Conservation (phyloP, 345 rosid genomes). For the Eucalyptus marginata region DNA sequence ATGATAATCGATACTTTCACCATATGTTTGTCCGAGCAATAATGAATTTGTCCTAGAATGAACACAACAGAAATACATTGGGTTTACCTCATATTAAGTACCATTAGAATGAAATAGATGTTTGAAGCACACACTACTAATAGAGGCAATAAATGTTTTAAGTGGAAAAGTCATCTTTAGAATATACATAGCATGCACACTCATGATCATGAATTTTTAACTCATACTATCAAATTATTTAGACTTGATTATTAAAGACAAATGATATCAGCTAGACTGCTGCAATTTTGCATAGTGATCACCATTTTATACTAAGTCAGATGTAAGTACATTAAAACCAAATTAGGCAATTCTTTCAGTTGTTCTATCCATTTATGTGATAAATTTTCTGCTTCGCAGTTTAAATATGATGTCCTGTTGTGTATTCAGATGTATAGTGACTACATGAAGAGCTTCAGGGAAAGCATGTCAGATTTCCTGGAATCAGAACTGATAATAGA, state of each 20-base stretch:
- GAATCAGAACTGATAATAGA: slow-evolving; percentile 52
- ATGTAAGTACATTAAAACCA: background rate
- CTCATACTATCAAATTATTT: background rate
- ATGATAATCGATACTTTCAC: background rate
- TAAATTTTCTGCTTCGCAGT: background rate
- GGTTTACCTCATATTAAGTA: background rate
- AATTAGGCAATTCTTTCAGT: background rate
- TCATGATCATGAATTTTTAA: background rate
- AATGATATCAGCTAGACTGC: background rate
- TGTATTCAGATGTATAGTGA: slow-evolving; percentile 55
- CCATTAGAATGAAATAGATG: background rate
- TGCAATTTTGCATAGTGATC: background rate
- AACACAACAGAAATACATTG: background rate
- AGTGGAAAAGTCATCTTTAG: background rate
- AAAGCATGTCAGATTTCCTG: slow-evolving; percentile 49
- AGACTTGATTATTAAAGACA: background rate
- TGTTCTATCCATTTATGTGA: background rate
- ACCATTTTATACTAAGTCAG: background rate
- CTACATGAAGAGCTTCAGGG: slow-evolving; percentile 72
- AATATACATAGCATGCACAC: background rate
- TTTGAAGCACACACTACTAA: background rate
- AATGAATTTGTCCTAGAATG: background rate
- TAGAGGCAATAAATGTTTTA: background rate
- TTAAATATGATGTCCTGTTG: background rate
- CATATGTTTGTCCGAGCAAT: background rate